Conservation (phyloP, 805 yeast genomes). For the Barnettozyma pratensis region DNA sequence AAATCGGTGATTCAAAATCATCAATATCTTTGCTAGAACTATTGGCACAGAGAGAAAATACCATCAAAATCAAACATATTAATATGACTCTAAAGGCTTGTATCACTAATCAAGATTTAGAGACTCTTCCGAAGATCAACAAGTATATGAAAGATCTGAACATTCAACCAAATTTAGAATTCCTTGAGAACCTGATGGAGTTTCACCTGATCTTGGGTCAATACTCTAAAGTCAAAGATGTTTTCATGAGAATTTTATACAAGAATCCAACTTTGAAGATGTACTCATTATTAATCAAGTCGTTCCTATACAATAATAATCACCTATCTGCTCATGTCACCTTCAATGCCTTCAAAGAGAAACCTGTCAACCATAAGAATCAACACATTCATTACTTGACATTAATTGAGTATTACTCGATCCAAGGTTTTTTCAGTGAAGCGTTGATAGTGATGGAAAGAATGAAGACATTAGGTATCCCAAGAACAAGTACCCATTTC, state of each 20-base stretch:
- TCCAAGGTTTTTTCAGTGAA: constrained; percentile 21
- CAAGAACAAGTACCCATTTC: constrained; percentile 24
- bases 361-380: neutral
- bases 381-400: neutral
- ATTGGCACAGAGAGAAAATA: constrained; percentile 6
- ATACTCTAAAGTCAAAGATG: constrained; percentile 9
- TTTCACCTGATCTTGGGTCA: constrained; percentile 10
- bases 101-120: constrained; percentile 10
- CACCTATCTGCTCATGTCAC: constrained; percentile 10
- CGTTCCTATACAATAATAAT: constrained; percentile 10
- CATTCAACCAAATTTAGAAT: constrained; percentile 10
- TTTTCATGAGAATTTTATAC: constrained; percentile 1
- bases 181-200: constrained; percentile 13
- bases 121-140: constrained; percentile 8
- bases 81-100: constrained; percentile 11
- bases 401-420: constrained; percentile 4
- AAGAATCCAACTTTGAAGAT: constrained; percentile 6
- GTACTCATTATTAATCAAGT: constrained; percentile 13
- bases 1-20: constrained; percentile 16
- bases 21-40: constrained; percentile 15
- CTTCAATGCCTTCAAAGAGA: neutral
- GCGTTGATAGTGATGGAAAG: constrained; percentile 27
- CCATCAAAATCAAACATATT: constrained; percentile 3
- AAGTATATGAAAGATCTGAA: constrained; percentile 10
- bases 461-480: constrained; percentile 21